Conservation (phyloP, 2,329 filamentous ascomycete species). For the Trichoderma brevicompactum region DNA sequence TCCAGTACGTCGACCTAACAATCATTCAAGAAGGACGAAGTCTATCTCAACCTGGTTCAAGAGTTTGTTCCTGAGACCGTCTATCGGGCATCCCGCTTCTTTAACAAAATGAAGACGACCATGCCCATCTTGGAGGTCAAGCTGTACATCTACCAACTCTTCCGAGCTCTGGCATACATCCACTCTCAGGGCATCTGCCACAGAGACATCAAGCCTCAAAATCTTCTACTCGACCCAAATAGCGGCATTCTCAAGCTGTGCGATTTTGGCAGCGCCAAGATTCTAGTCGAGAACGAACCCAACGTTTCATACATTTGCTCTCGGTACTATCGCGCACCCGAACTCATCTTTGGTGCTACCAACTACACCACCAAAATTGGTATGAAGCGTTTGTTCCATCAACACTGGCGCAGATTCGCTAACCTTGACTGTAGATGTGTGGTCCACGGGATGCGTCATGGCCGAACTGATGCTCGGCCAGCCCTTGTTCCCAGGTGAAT, state of each 20-base stretch:
- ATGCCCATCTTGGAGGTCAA: constrained; percentile 99
- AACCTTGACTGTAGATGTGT: constrained; percentile 82
- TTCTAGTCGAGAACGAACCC: constrained; percentile 96
- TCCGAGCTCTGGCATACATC: constrained; percentile 97
- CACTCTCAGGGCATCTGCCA: constrained; percentile 99
- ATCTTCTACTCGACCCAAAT: constrained; percentile 87
- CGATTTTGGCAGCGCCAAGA: constrained; percentile 99
- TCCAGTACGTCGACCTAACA: constrained; percentile 17
- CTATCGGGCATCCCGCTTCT: constrained; percentile 96
- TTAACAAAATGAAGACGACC: constrained; percentile 99
- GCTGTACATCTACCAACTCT: constrained; percentile 99
- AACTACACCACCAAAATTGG: constrained; percentile 99
- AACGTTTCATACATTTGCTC: constrained; percentile 99
- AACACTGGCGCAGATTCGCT: constrained; percentile 8
- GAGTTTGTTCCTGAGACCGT: constrained; percentile 99
- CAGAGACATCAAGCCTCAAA: constrained; percentile 98
- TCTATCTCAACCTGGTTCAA: constrained; percentile 97
- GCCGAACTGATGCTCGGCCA: constrained; percentile 98
- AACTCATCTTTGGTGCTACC: constrained; percentile 97
- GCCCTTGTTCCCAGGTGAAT: constrained; percentile 96
- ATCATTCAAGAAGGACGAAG: constrained; percentile 81
- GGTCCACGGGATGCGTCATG: constrained; percentile 99
- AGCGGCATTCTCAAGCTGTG: constrained; percentile 95
- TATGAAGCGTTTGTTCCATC: constrained; percentile 53
- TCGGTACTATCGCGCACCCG: constrained; percentile 95